Evolutionary conservation across 371 early-diverging fungal species (phyloP).

Genomic region (Massospora cicadina): DNA sequence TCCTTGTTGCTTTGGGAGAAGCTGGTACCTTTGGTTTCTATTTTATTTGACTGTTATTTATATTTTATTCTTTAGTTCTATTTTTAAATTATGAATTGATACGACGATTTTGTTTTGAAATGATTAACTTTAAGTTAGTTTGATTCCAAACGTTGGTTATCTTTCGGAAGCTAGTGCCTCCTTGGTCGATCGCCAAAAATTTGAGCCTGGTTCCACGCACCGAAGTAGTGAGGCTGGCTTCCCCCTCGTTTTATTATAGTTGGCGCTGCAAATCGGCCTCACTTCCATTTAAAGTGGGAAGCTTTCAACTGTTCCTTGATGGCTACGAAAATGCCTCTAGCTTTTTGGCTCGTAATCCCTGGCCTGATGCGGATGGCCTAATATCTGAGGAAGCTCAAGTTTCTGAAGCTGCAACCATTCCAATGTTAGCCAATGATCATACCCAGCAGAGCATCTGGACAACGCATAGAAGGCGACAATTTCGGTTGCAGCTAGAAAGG

Average conservation of each 20-base stretch:
- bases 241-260: conserved; percentile 62
- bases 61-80: no score
- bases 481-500: conserved; percentile 64
- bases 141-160: conserved; percentile 80
- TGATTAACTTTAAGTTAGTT: conserved; percentile 14
- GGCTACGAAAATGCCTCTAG: conserved; percentile 66
- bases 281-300: conserved; percentile 62
- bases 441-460: conserved; percentile 32
- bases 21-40: conserved; percentile 25
- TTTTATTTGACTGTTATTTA: neutral
- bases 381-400: neutral
- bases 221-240: conserved; percentile 50
- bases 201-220: conserved; percentile 72
- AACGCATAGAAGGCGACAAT: conserved; percentile 36
- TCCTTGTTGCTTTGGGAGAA: conserved; percentile 80
- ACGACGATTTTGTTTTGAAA: neutral
- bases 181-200: conserved; percentile 46
- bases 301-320: conserved; percentile 67
- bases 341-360: conserved; percentile 51
- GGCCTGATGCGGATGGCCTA: conserved; percentile 14
- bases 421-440: neutral
- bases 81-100: neutral
- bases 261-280: conserved; percentile 23
- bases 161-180: conserved; percentile 74
- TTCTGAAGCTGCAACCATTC: neutral